Conservation (phyloP, 257 asterid genomes). For the Cordia subcordata region DNA sequence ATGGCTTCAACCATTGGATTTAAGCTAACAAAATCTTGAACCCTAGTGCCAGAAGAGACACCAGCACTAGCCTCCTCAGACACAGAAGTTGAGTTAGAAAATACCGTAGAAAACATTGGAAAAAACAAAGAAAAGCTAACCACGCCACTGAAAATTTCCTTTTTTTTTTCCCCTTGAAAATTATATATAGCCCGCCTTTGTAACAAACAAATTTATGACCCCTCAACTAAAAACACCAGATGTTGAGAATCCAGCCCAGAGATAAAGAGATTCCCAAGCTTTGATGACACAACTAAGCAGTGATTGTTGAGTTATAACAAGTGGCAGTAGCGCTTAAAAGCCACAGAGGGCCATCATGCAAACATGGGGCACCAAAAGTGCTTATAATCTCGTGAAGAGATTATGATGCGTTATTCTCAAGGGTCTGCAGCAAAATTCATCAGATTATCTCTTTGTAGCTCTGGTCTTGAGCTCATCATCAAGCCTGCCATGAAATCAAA, state of each 20-base stretch:
- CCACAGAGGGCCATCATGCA: slow-evolving; percentile 21
- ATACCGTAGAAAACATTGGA: slow-evolving; percentile 43
- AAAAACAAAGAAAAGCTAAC: slow-evolving; percentile 7
- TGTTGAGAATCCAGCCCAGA: slow-evolving; percentile 22
- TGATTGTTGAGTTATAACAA: slow-evolving; percentile 19
- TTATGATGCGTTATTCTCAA: slow-evolving; percentile 24
- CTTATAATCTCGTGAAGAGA: slow-evolving; percentile 23
- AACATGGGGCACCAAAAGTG: slow-evolving; percentile 12
- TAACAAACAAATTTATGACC: slow-evolving; percentile 46
- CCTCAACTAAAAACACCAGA: slow-evolving; percentile 32
- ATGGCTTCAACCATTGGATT: slow-evolving; percentile 37
- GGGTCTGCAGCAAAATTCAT: slow-evolving; percentile 19
- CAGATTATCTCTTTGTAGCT: slow-evolving; percentile 15
- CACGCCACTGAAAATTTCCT: slow-evolving; percentile 5
- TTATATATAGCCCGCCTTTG: slow-evolving; percentile 7
- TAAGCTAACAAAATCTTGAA: slow-evolving; percentile 39
- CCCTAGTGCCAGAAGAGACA: slow-evolving; percentile 41
- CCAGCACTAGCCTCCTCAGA: slow-evolving; percentile 45
- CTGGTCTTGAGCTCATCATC: too few species aligned
- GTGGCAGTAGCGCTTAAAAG: slow-evolving; percentile 32
- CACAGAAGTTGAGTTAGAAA: slow-evolving; percentile 38
- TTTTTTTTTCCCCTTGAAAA: slow-evolving; percentile 12
- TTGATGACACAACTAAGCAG: slow-evolving; percentile 16
- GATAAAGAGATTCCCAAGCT: slow-evolving; percentile 19
- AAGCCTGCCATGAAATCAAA: too few species aligned